phyloP scores from a whole-genome alignment of 2,329 filamentous ascomycete genomes.

The Fusarium sp. region DNA sequence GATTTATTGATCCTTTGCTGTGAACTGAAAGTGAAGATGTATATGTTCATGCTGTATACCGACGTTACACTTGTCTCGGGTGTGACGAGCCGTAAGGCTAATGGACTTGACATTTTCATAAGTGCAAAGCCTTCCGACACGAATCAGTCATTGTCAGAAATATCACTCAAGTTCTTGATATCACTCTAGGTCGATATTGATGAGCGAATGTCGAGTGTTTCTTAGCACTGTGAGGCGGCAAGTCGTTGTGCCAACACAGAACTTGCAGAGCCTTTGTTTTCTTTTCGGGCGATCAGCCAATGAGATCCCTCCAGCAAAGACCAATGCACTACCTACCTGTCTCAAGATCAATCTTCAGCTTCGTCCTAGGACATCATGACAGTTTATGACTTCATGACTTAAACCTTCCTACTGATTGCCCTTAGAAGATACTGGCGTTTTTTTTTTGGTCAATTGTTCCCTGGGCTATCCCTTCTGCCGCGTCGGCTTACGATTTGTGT shows the following conservation, averaged over 20 bases:
- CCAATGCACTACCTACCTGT: background rate
- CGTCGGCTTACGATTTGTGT: background rate
- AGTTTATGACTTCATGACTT: background rate
- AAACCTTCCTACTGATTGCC: background rate
- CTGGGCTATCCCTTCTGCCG: background rate
- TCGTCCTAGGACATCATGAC: background rate
- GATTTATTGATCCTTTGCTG: constrained; percentile 13
- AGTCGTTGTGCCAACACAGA: constrained; percentile 36
- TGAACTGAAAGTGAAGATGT: constrained; percentile 5
- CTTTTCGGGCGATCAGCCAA: constrained; percentile 12
- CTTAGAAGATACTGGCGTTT: background rate
- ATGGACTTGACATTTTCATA: background rate
- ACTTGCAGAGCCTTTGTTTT: constrained; percentile 20
- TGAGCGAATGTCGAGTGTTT: background rate
- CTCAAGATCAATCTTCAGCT: background rate
- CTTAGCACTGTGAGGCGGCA: background rate
- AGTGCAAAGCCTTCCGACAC: background rate
- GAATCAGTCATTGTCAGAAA: background rate
- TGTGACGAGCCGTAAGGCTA: background rate
- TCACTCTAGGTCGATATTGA: background rate
- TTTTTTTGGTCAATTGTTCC: background rate
- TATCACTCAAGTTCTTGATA: background rate
- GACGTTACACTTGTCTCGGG: background rate
- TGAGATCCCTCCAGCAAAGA: background rate
- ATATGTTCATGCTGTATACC: background rate